phyloP scores from a whole-genome alignment of 257 asterid genomes.

The Vinca minor region DNA sequence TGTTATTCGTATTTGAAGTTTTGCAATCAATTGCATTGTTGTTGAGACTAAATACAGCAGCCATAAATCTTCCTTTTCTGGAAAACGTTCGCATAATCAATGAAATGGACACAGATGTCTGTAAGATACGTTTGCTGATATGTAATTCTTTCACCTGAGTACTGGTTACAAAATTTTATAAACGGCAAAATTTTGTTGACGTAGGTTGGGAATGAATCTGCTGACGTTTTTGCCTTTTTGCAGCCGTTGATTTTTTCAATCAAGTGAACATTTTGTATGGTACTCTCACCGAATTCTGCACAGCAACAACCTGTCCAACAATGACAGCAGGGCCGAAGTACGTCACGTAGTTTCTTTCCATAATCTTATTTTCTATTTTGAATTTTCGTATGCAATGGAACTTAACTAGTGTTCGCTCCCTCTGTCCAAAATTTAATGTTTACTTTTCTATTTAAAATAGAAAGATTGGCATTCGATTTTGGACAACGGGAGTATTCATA shows the following conservation, averaged over 20 bases:
- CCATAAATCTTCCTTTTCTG: not conserved
- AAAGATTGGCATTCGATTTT: too few relatives aligned
- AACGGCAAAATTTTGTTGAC: not conserved
- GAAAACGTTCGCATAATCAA: not conserved
- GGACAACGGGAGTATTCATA: too few relatives aligned
- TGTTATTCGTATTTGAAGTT: not conserved
- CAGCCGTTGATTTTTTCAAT: slow-evolving; percentile 56
- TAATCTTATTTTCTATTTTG: too few relatives aligned
- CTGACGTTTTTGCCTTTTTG: slow-evolving; percentile 7
- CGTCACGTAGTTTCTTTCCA: not conserved
- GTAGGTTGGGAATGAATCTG: not conserved
- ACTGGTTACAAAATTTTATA: not conserved
- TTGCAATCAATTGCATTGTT: not conserved
- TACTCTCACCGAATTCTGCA: slow-evolving; percentile 55
- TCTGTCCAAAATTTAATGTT: too few relatives aligned
- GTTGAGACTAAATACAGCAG: not conserved
- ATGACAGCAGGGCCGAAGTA: slow-evolving; percentile 59
- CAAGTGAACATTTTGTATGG: slow-evolving; percentile 39
- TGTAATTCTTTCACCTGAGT: not conserved
- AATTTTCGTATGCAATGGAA: too few relatives aligned
- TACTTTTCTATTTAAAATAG: too few relatives aligned
- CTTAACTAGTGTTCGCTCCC: too few relatives aligned
- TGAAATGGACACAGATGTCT: not conserved
- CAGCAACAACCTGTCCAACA: slow-evolving; percentile 35
- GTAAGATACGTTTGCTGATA: not conserved